phyloP scores from a whole-genome alignment of 1,284 basidiomycete genomes.

The Flammula alnicola region DNA sequence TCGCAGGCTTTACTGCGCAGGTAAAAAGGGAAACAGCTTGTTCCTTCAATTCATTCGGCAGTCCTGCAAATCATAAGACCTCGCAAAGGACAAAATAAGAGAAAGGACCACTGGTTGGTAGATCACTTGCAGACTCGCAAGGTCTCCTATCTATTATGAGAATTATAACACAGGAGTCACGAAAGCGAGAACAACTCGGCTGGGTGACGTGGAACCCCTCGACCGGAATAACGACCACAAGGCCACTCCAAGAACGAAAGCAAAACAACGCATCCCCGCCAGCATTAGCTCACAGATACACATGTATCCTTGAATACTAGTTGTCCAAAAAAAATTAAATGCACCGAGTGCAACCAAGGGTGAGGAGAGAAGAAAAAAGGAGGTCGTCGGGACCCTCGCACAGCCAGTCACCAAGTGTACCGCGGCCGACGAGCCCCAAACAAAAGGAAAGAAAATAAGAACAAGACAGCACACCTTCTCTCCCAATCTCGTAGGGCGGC shows the following conservation, averaged over 20 bases:
- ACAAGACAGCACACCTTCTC: slow-evolving; percentile 7
- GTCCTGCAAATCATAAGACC: not conserved
- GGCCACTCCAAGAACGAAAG: slow-evolving; percentile 1
- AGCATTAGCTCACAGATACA: not conserved
- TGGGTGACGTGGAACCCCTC: slow-evolving; percentile 11
- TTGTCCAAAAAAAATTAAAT: no score
- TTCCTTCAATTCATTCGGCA: not conserved
- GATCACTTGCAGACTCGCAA: not conserved
- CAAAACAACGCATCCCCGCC: not conserved
- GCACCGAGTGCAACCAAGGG: no score
- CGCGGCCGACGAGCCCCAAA: not conserved
- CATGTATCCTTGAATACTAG: no score
- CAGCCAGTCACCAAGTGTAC: not conserved
- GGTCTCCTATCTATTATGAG: not conserved
- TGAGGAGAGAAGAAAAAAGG: not conserved
- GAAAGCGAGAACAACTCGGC: slow-evolving; percentile 6
- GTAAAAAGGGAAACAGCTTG: no score
- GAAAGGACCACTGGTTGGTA: not conserved
- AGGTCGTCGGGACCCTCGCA: not conserved
- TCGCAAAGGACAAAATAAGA: not conserved
- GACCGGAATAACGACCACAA: no score
- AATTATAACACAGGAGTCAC: slow-evolving; percentile 6
- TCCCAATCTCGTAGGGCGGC: slow-evolving; percentile 4
- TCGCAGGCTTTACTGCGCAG: no score
- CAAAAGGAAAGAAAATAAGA: not conserved